These are phyloP conservation scores for Scedosporium dehoogii DNA, from an alignment of 2,329 filamentous ascomycete species.

Conservation along the genomic window DNA sequence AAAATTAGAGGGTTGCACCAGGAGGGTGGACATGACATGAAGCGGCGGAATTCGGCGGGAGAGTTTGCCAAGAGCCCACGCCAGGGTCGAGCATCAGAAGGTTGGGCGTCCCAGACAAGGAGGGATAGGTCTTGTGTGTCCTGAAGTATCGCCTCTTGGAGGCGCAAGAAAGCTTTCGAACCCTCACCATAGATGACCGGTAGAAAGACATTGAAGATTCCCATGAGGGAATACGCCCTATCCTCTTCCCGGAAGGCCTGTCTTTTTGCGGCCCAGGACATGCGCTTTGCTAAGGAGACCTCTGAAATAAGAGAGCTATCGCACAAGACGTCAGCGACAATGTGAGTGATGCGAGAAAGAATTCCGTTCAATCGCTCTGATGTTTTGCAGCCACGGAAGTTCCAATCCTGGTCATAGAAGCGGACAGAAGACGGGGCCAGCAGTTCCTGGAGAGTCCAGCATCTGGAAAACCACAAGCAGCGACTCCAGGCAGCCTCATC, in stretches of 20 bases:
- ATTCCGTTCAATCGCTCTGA: constrained; percentile 11
- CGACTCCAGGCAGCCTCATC: background rate
- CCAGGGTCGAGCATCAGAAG: background rate
- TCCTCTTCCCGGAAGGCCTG: constrained; percentile 17
- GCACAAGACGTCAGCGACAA: constrained; percentile 13
- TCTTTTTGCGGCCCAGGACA: constrained; percentile 18
- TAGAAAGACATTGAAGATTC: constrained; percentile 19
- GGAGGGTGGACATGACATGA: background rate
- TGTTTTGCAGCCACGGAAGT: constrained; percentile 15
- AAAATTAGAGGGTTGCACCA: background rate
- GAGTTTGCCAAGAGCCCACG: background rate
- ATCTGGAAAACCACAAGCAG: constrained; percentile 15
- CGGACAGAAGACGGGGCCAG: constrained; percentile 17
- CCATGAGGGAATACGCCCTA: constrained; percentile 19
- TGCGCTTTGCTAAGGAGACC: constrained; percentile 12
- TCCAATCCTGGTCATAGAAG: constrained; percentile 19
- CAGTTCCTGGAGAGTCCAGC: constrained; percentile 21
- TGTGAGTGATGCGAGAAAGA: constrained; percentile 14
- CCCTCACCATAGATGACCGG: constrained; percentile 20
- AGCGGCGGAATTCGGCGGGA: background rate
- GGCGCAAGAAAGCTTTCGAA: constrained; percentile 19
- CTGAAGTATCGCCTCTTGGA: constrained; percentile 25
- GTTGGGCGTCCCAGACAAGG: constrained; percentile 16
- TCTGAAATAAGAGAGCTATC: constrained; percentile 3
- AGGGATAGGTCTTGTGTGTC: constrained; percentile 23